Conservation (phyloP, 345 rosid species). For the Rhodamnia argentea region DNA sequence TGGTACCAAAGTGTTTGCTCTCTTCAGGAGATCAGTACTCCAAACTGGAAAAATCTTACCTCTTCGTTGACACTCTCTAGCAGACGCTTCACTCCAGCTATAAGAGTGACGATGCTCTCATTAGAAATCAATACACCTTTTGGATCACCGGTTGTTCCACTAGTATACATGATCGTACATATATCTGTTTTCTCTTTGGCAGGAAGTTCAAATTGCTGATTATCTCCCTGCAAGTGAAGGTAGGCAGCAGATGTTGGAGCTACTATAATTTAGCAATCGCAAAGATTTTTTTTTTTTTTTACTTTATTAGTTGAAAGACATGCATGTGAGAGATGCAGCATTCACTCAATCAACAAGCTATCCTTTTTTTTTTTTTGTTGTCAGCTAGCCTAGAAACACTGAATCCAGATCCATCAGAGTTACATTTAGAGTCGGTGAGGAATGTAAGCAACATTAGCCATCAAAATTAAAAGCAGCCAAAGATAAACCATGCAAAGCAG, state of each 20-base stretch:
- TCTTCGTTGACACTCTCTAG: slow-evolving; percentile 53
- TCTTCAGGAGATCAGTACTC: neutral
- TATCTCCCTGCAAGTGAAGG: slow-evolving; percentile 46
- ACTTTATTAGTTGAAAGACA: neutral
- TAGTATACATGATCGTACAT: slow-evolving; percentile 96
- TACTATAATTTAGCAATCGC: neutral
- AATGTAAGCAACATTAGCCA: neutral
- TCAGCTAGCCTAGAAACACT: neutral
- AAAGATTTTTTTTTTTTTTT: neutral
- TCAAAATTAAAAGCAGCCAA: neutral
- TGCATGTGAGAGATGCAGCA: neutral
- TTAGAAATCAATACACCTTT: slow-evolving; percentile 96
- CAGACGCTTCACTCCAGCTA: slow-evolving; percentile 61
- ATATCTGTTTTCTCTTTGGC: slow-evolving; percentile 66
- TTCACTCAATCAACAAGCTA: neutral
- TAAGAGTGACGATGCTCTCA: slow-evolving; percentile 63
- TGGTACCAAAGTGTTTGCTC: neutral
- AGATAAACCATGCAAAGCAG: neutral
- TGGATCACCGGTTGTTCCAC: slow-evolving; percentile 99
- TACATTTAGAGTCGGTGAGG: neutral
- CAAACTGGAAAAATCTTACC: slow-evolving; percentile 24
- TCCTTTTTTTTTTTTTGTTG: neutral
- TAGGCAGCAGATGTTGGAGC: neutral
- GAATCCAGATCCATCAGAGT: neutral
- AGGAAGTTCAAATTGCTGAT: slow-evolving; percentile 68